phyloP scores from a whole-genome alignment of 75 land plant species.

The Isoetes taiwanensis region DNA sequence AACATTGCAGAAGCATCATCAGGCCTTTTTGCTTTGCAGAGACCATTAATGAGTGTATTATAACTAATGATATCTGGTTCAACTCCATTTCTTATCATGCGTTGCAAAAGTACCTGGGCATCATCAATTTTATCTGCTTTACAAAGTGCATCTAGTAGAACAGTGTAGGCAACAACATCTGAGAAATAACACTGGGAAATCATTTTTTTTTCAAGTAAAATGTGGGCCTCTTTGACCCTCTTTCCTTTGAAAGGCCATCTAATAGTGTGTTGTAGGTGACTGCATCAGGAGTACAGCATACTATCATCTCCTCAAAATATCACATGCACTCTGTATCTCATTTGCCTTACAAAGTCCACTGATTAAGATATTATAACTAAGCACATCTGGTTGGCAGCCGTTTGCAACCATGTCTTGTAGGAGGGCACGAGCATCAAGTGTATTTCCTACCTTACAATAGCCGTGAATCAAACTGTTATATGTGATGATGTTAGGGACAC shows the following conservation, averaged over 20 bases:
- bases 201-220: constrained; percentile 31
- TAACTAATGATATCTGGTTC: constrained; percentile 28
- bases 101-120: constrained; percentile 25
- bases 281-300: constrained; percentile 21
- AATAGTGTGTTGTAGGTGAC: constrained; percentile 28
- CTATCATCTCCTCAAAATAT: constrained; percentile 30
- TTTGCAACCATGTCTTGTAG: constrained; percentile 9
- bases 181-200: constrained; percentile 24
- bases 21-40: constrained; percentile 28
- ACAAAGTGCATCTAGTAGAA: constrained; percentile 29
- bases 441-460: constrained; percentile 23
- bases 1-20: constrained; percentile 31
- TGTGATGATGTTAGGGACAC: constrained; percentile 27
- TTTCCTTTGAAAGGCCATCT: constrained; percentile 33
- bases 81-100: constrained; percentile 17
- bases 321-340: constrained; percentile 34
- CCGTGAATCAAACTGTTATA: constrained; percentile 36
- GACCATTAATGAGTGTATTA: constrained; percentile 29
- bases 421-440: constrained; percentile 30
- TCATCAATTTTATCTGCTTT: constrained; percentile 13
- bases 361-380: constrained; percentile 39
- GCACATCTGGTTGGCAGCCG: background rate
- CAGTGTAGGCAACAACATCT: constrained; percentile 26
- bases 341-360: constrained; percentile 36
- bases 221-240: constrained; percentile 31